Base-by-base conservation (phyloP, 169 alveolate species). In the Plasmodium gallinaceum region DNA sequence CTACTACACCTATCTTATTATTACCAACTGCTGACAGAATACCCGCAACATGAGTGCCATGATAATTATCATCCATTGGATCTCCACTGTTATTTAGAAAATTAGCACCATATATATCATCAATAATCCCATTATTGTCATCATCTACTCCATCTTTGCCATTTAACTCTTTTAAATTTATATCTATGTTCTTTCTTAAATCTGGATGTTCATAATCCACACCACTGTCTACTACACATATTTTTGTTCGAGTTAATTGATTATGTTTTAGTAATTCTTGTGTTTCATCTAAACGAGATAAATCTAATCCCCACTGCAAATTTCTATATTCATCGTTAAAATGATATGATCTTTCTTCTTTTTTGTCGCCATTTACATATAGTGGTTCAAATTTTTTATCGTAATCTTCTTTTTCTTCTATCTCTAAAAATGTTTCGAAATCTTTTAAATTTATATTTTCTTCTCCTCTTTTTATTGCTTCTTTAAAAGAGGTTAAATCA, bases 221-320 rank as follows among this genome's bases (percentile, higher is more conserved):
- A 3, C 98, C 98, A 16, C 97, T 96, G 80, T 96, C 98, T 24
- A 96, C 91, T 42, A 95, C 96, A 9, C 94, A 92, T 16, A 92
- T 76, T 46, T 51, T 87, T 8, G 91, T 68, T 5, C 7, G n/a
- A 7, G 14, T 69, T 7, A 68, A 46, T 68, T 48, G 12, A 71
- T 69, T 37, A 7, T 10, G 5, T 7, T 66, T 16, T 10, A 80
- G 66, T 5, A 69, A 22, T 5, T 69, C 74, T 46, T 68, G 80
- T 18, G 83, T 54, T 39, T 80, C 91, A 57, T 80, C 91, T 52
- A 80, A 57, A 22, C 91, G 64, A 16, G 91, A 65, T 24, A 80
- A 60, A 71, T 80, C 91, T 68, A 80, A 46, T n/a, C 85, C 91
- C 91, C 91, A 80, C 43, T 68, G 83, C 7, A 80, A 24, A 58